Evolutionary conservation across 1,284 basidiomycete species (phyloP).

Genomic region (Dichomitus squalens): DNA sequence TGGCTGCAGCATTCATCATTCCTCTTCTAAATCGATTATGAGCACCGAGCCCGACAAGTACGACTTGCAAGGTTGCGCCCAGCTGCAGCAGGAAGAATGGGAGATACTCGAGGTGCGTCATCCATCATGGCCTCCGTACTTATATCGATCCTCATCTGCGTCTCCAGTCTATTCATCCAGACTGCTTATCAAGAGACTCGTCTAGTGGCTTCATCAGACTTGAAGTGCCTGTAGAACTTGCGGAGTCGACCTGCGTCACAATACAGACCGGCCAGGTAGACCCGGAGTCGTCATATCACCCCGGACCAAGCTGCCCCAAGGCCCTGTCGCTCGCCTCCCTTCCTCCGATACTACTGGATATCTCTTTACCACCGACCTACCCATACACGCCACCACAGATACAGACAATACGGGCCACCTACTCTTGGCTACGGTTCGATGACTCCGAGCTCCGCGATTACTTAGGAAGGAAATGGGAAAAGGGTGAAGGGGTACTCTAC

Average conservation of each 20-base stretch:
- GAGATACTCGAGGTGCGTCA: conserved; percentile 58
- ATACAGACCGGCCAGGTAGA: conserved; percentile 28
- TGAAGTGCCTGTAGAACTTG: conserved; percentile 66
- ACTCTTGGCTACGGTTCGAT: conserved; percentile 58
- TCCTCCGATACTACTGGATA: conserved; percentile 62
- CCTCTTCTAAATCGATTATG: too few relatives aligned
- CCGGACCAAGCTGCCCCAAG: background rate
- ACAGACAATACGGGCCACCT: conserved; percentile 53
- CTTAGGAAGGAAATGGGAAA: conserved; percentile 58
- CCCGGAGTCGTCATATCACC: conserved; percentile 19
- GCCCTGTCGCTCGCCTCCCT: conserved; percentile 44
- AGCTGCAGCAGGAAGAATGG: conserved; percentile 42
- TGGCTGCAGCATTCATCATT: too few relatives aligned
- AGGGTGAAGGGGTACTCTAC: conserved; percentile 63
- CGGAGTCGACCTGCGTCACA: conserved; percentile 39
- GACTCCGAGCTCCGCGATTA: conserved; percentile 39
- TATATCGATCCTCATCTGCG: conserved; percentile 1
- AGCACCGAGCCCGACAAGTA: background rate
- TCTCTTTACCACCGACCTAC: conserved; percentile 59
- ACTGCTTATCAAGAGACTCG: conserved; percentile 53
- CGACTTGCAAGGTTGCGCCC: conserved; percentile 27
- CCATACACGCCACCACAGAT: conserved; percentile 59
- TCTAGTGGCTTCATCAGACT: conserved; percentile 47
- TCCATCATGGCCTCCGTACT: background rate
- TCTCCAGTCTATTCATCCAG: conserved; percentile 73